Evolutionary conservation across 495 filamentous ascomycete species (phyloP).

Genomic region (Penicillium diatomitis): DNA sequence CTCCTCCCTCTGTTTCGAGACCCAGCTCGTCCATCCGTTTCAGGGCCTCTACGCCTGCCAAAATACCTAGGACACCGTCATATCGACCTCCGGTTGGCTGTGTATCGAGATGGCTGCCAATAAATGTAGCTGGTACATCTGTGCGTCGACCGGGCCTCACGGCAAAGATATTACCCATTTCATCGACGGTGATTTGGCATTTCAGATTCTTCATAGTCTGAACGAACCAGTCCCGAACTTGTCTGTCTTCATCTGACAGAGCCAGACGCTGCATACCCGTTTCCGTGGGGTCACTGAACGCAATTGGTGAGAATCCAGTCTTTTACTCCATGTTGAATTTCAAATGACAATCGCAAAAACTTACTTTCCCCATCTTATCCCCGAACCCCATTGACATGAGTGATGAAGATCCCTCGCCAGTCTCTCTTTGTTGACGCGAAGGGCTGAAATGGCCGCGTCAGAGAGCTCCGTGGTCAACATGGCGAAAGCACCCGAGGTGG

Average conservation of each 20-base stretch:
- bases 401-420: conserved; percentile 55
- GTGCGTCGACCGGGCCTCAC: conserved; percentile 49
- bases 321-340: too few species aligned
- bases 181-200: conserved; percentile 51
- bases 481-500: conserved; percentile 15
- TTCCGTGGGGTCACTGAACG: conserved; percentile 43
- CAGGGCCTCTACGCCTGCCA: conserved; percentile 63
- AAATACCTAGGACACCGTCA: conserved; percentile 69
- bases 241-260: conserved; percentile 60
- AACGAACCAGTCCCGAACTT: conserved; percentile 68
- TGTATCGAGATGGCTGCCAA: conserved; percentile 69
- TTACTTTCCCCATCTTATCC: conserved; percentile 56
- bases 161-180: conserved; percentile 73
- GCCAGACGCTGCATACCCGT: conserved; percentile 61
- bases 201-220: conserved; percentile 53
- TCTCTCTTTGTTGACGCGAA: conserved; percentile 50
- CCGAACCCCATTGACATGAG: conserved; percentile 59
- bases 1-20: conserved; percentile 58
- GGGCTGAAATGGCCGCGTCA: conserved; percentile 29
- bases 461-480: conserved; percentile 36
- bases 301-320: neutral
- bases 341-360: conserved; percentile 8
- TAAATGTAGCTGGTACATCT: conserved; percentile 53
- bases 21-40: conserved; percentile 58
- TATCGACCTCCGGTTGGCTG: conserved; percentile 66